Evolutionary conservation across 2,329 filamentous ascomycete species (phyloP).

Genomic region (Gremmenia infestans): DNA sequence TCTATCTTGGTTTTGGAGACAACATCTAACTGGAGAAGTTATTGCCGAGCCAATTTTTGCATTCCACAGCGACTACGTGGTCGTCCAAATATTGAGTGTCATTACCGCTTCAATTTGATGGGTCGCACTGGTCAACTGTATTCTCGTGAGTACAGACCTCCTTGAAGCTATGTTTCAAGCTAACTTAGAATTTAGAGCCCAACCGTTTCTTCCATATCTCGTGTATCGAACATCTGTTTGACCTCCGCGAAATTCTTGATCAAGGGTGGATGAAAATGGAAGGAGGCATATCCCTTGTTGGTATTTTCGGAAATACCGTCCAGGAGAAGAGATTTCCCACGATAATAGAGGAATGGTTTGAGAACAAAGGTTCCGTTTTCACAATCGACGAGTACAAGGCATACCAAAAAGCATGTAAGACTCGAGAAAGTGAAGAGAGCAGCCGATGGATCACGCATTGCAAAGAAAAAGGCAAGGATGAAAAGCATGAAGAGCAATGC

Average conservation of each 20-base stretch:
- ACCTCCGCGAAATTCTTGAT: constrained; percentile 11
- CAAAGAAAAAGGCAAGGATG: constrained; percentile 6
- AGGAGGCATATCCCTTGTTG: constrained; percentile 6
- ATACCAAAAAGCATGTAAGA: constrained; percentile 9
- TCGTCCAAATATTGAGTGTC: constrained; percentile 6
- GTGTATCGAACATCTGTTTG: constrained; percentile 10
- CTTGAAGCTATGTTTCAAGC: constrained; percentile 8
- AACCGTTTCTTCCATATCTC: constrained; percentile 13
- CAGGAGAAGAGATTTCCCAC: constrained; percentile 10
- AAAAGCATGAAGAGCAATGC: constrained; percentile 12
- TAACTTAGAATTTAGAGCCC: constrained; percentile 9
- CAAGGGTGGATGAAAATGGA: constrained; percentile 10
- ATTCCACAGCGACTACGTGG: constrained; percentile 9
- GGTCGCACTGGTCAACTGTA: constrained; percentile 18
- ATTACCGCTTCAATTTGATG: constrained; percentile 10
- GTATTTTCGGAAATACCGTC: constrained; percentile 6
- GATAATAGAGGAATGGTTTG: constrained; percentile 11
- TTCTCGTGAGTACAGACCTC: constrained; percentile 11
- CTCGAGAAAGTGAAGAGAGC: constrained; percentile 3
- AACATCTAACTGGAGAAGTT: constrained; percentile 10
- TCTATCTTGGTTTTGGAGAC: constrained; percentile 9
- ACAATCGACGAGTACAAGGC: constrained; percentile 11
- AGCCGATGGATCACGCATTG: constrained; percentile 9
- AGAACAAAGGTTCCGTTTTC: constrained; percentile 12
- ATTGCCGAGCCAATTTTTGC: constrained; percentile 11